Base-by-base conservation (phyloP, 2,329 filamentous ascomycete species). In the Juglanconis sp. region DNA sequence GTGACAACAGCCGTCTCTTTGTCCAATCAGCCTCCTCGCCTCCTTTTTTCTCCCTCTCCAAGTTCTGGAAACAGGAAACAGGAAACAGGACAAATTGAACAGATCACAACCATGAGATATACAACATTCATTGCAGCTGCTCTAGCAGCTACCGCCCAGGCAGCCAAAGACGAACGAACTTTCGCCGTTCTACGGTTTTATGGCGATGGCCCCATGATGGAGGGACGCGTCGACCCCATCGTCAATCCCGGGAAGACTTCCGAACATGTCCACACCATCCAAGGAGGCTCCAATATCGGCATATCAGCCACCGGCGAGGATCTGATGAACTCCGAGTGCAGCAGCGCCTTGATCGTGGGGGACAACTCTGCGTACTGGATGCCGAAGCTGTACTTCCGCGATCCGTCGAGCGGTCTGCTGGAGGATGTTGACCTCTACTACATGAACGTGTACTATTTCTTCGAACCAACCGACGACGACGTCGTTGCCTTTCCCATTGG, bases 301-400 rank as follows among this genome's bases (percentile, higher is more conserved):
- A 76, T 85, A 65, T 79, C 74, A 56, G 86, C 88, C 69, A 85
- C 80, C 47, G 89, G 86, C 67, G 77, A 84, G 59, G 77, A 82
- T 50, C 79, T 90, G 32, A 63, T 78, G 62, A 71, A 79, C 58
- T 90, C 88, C 10, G 8, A 10, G 8, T 94, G 90, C 79, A 89
- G 86, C 53, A 90, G 87, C 38, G 88, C 90, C 71, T 80, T 81
- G 63, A 79, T 90, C 70, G 85, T 81, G 67, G 84, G 83, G 57
- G 89, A 92, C 74, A 79, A 85, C 70, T 89, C 84, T 66, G 88
- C 88, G 73, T 93, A 94, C 78, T 93, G 90, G 90, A 86, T 87
- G 59, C 89, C 90, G 1, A 78, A 79, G 34, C 76, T 93, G 3
- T 92, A 87, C 75, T 92, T 88, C 74, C 76, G 80, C 65, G 82